These are phyloP conservation scores for Tylopilus orsonianus DNA, from an alignment of 1,284 basidiomycete species.

Conservation along the genomic window DNA sequence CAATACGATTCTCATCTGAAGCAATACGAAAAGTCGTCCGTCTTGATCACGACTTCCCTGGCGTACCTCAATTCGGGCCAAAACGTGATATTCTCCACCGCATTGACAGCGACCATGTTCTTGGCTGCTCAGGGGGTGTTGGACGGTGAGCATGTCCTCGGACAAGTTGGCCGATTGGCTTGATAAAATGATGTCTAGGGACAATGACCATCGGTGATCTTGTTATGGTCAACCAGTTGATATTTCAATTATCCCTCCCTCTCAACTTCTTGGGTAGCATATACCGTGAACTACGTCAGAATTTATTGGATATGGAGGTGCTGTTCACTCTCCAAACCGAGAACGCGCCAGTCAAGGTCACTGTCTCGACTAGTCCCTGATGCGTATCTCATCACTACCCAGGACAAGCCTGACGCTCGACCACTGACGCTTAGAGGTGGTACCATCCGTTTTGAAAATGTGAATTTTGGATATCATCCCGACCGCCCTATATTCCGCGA, in stretches of 20 bases:
- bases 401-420: constrained; percentile 71
- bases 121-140: constrained; percentile 93
- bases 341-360: constrained; percentile 70
- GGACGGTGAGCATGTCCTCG: constrained; percentile 55
- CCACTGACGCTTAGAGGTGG: constrained; percentile 78
- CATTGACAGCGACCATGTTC: constrained; percentile 94
- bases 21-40: constrained; percentile 87
- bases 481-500: constrained; percentile 88
- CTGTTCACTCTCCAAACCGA: constrained; percentile 90
- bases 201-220: constrained; percentile 98
- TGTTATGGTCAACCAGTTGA: constrained; percentile 99
- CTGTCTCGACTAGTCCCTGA: constrained; percentile 10
- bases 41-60: constrained; percentile 94
- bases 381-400: constrained; percentile 5
- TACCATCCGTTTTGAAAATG: constrained; percentile 90
- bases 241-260: constrained; percentile 95
- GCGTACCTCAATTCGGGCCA: constrained; percentile 96
- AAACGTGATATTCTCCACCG: constrained; percentile 92
- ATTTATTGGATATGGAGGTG: constrained; percentile 95
- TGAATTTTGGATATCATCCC: constrained; percentile 89
- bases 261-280: constrained; percentile 97
- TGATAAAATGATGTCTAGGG: constrained; percentile 46
- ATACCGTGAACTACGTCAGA: constrained; percentile 95
- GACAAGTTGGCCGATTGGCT: background rate
- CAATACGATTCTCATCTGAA: constrained; percentile 92